Evolutionary conservation across 805 yeast species (phyloP).

Genomic region (Wickerhamiella shivajii): DNA sequence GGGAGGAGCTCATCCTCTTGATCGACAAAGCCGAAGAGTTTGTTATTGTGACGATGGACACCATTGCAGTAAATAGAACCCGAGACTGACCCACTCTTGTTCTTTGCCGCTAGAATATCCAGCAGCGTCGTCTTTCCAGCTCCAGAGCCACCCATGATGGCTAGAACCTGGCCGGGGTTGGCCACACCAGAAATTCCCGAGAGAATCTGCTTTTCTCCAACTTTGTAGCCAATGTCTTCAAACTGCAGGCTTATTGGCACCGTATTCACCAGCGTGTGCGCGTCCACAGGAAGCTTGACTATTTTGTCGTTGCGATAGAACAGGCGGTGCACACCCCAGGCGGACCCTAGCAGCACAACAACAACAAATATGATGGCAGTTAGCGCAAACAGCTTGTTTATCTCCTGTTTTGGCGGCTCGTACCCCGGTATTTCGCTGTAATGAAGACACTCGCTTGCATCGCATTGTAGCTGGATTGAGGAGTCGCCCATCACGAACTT

Average conservation of each 20-base stretch:
- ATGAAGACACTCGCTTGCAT: conserved; percentile 84
- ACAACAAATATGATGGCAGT: conserved; percentile 17
- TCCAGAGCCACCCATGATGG: conserved; percentile 98
- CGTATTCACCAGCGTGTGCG: conserved; percentile 10
- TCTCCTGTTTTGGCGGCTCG: conserved; percentile 40
- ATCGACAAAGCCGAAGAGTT: conserved; percentile 80
- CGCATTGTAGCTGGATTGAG: conserved; percentile 63
- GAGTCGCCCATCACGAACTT: conserved; percentile 91
- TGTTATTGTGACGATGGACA: conserved; percentile 27
- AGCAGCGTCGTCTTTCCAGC: conserved; percentile 93
- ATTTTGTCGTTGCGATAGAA: conserved; percentile 7
- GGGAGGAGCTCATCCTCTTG: conserved; percentile 87
- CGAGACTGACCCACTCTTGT: conserved; percentile 52
- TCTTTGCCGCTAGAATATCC: conserved; percentile 81
- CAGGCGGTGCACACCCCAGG: conserved; percentile 4
- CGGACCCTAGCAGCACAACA: conserved; percentile 11
- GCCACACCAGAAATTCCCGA: conserved; percentile 58
- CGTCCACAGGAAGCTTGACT: conserved; percentile 5
- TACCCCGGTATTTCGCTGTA: conserved; percentile 89
- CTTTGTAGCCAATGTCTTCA: conserved; percentile 53
- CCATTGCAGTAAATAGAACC: conserved; percentile 78
- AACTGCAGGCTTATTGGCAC: conserved; percentile 64
- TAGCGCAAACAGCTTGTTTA: conserved; percentile 15
- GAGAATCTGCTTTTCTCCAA: conserved; percentile 38
- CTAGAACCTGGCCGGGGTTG: conserved; percentile 77